These are phyloP conservation scores for Avena insularis DNA, from an alignment of 176 grass and related monocot genomes.

Conservation along the genomic window DNA sequence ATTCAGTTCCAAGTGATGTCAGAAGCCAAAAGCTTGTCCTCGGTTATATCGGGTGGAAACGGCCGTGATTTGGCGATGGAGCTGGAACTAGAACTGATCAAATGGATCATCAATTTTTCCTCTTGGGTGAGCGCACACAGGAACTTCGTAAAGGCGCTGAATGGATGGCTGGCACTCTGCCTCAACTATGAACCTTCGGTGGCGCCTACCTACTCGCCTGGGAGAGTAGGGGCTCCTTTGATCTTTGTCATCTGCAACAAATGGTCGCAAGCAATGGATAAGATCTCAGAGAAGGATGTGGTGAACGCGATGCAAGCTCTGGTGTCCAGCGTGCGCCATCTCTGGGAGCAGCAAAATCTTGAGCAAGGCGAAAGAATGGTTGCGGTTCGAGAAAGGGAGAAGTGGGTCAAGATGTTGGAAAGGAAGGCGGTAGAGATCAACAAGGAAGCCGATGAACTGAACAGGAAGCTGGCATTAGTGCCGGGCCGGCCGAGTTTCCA, in stretches of 20 bases:
- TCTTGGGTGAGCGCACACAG: constrained; percentile 80
- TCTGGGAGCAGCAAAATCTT: constrained; percentile 62
- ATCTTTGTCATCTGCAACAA: constrained; percentile 82
- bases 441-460: constrained; percentile 71
- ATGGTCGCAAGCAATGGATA: constrained; percentile 86
- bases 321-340: constrained; percentile 51
- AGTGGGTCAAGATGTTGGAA: constrained; percentile 63
- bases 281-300: constrained; percentile 72
- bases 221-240: constrained; percentile 68
- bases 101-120: constrained; percentile 82
- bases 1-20: constrained; percentile 66
- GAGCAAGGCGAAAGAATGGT: constrained; percentile 57
- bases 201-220: constrained; percentile 62
- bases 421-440: constrained; percentile 61
- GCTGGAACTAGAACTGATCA: constrained; percentile 88
- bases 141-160: constrained; percentile 76
- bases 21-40: constrained; percentile 62
- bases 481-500: constrained; percentile 49
- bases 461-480: constrained; percentile 70
- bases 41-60: constrained; percentile 46
- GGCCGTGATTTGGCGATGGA: constrained; percentile 48
- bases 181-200: constrained; percentile 61
- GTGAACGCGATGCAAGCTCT: constrained; percentile 70
- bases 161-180: constrained; percentile 85
- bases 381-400: constrained; percentile 64